Evolutionary conservation across 805 yeast species (phyloP).

Genomic region (Cyberlindnera euphorbiae): DNA sequence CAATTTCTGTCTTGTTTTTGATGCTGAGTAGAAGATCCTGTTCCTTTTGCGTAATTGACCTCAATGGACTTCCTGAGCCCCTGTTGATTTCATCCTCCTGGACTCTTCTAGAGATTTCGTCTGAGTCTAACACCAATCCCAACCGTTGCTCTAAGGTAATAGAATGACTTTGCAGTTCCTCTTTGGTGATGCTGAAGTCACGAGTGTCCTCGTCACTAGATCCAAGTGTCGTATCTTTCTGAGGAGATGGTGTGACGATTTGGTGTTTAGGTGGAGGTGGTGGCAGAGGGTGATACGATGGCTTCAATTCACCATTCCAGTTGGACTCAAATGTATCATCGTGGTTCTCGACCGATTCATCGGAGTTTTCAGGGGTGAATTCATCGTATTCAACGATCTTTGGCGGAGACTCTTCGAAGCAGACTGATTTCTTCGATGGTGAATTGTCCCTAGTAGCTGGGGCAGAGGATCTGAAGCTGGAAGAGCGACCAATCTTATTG

Average conservation of each 20-base stretch:
- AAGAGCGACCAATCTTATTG: slow-evolving; percentile 13
- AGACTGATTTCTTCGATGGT: slow-evolving; percentile 34
- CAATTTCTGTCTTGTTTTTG: slow-evolving; percentile 17
- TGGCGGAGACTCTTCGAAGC: slow-evolving; percentile 36
- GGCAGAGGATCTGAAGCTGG: slow-evolving; percentile 11
- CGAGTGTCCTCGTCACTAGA: slow-evolving; percentile 25
- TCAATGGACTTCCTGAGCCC: slow-evolving; percentile 23
- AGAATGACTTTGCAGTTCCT: slow-evolving; percentile 23
- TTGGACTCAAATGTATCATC: slow-evolving; percentile 21
- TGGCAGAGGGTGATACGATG: slow-evolving; percentile 31
- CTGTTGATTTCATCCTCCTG: slow-evolving; percentile 21
- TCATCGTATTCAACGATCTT: slow-evolving; percentile 32
- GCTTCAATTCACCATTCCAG: slow-evolving; percentile 23
- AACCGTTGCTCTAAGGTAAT: slow-evolving; percentile 40
- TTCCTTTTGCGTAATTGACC: slow-evolving; percentile 17
- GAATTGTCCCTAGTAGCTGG: slow-evolving; percentile 24
- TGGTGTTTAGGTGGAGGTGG: slow-evolving; percentile 30
- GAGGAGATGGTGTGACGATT: slow-evolving; percentile 19
- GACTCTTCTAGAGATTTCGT: slow-evolving; percentile 21
- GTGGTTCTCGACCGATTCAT: slow-evolving; percentile 17
- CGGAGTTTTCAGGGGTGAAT: slow-evolving; percentile 23
- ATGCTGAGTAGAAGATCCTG: slow-evolving; percentile 23
- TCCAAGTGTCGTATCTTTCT: slow-evolving; percentile 22
- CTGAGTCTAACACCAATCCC: slow-evolving; percentile 34
- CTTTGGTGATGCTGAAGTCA: slow-evolving; percentile 26